Evolutionary conservation across 1,284 basidiomycete species (phyloP).

Genomic region (Rugosomyces carneus): DNA sequence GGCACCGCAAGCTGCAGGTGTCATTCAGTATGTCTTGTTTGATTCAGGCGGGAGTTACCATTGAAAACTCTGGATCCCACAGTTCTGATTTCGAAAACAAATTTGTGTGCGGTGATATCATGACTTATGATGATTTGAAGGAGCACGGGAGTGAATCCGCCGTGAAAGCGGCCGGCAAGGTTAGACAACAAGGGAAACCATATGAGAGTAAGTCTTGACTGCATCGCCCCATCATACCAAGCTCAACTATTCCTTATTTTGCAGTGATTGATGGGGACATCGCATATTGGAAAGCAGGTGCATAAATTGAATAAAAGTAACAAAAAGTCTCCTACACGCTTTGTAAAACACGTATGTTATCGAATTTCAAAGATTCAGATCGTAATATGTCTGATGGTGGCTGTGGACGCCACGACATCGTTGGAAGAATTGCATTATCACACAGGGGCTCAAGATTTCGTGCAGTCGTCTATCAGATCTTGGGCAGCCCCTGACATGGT

Average conservation of each 20-base stretch:
- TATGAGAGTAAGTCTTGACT: conserved; percentile 71
- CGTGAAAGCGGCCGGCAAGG: conserved; percentile 94
- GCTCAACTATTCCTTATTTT: conserved; percentile 8
- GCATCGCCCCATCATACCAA: conserved; percentile 1
- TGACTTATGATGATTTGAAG: conserved; percentile 87
- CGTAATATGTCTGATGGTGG: too few species aligned
- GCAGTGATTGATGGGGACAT: conserved; percentile 80
- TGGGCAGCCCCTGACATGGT: too few species aligned
- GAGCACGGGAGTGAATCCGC: conserved; percentile 87
- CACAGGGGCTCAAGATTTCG: too few species aligned
- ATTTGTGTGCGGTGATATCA: conserved; percentile 99
- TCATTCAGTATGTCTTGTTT: conserved; percentile 80
- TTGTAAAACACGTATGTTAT: too few species aligned
- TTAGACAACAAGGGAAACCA: conserved; percentile 94
- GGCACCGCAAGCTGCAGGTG: conserved; percentile 96
- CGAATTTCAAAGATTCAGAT: too few species aligned
- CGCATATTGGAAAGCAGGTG: conserved; percentile 78
- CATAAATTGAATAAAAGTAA: conserved; percentile 25
- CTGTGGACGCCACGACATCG: too few species aligned
- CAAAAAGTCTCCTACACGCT: too few species aligned
- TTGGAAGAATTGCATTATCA: too few species aligned
- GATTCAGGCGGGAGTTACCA: background rate
- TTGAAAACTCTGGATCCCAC: conserved; percentile 10
- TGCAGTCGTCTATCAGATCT: too few species aligned
- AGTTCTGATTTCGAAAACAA: conserved; percentile 95